These are phyloP conservation scores for Leccinellum luteum DNA, from an alignment of 768 basidiomycete genomes.

Conservation along the genomic window DNA sequence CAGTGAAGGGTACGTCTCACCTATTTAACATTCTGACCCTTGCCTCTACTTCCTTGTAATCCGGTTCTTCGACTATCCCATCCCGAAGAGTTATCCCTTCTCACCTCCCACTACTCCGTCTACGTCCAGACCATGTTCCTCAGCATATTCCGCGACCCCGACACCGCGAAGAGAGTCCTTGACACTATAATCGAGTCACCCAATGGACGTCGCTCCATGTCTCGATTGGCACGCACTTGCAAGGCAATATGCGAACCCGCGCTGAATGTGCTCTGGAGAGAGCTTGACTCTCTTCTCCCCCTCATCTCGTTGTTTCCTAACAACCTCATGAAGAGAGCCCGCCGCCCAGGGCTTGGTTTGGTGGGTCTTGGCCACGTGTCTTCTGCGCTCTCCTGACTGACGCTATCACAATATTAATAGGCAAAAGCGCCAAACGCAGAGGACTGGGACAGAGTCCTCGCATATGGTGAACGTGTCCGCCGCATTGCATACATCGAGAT, in stretches of 20 bases:
- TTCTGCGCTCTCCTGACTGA: constrained; percentile 7
- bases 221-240: constrained; percentile 73
- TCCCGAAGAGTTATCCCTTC: constrained; percentile 28
- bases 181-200: constrained; percentile 55
- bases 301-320: constrained; percentile 70
- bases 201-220: constrained; percentile 63
- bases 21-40: constrained; percentile 28
- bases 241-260: constrained; percentile 70
- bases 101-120: constrained; percentile 41
- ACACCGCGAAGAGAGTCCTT: constrained; percentile 50
- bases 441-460: constrained; percentile 67
- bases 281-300: constrained; percentile 72
- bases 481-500: constrained; percentile 70
- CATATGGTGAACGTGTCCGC: constrained; percentile 65
- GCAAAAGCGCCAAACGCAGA: constrained; percentile 58
- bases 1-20: constrained; percentile 41
- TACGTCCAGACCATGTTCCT: constrained; percentile 53
- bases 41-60: constrained; percentile 38
- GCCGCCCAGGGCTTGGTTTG: constrained; percentile 73
- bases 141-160: constrained; percentile 59
- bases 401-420: constrained; percentile 37
- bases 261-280: constrained; percentile 72
- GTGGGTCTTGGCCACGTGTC: constrained; percentile 41
- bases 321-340: constrained; percentile 63
- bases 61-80: constrained; percentile 36